A percentile compares a stretch with the other conserved stretches of the same genome.
Evolutionary conservation across 176 grass and related monocot species (phyloP).

Genomic region (Phoenix roebelenii): DNA sequence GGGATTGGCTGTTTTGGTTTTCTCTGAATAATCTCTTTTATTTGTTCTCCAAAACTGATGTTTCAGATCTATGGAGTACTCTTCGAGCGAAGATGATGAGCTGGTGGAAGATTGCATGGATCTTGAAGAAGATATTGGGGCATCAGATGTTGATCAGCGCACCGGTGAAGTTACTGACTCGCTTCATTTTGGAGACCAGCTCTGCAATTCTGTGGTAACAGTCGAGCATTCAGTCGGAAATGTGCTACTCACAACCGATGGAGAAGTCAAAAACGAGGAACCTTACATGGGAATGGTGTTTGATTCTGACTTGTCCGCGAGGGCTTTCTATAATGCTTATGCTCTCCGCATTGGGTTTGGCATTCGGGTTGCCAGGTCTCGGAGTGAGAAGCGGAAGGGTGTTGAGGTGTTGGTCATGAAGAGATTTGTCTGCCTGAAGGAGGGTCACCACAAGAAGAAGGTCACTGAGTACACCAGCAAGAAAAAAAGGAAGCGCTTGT

Average conservation of each 20-base stretch:
- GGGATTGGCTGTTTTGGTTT: no score
- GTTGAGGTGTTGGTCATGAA: constrained; percentile 80
- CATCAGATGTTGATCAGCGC: constrained; percentile 25
- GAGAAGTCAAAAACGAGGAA: constrained; percentile 29
- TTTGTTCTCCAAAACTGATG: neutral
- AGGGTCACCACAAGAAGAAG: constrained; percentile 98
- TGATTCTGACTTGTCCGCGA: constrained; percentile 55
- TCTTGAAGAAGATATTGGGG: constrained; percentile 39
- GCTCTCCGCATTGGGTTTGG: constrained; percentile 59
- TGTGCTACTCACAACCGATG: constrained; percentile 25
- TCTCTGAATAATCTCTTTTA: no score
- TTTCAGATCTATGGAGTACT: constrained; percentile 56
- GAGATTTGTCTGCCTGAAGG: constrained; percentile 95
- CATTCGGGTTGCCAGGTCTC: constrained; percentile 83
- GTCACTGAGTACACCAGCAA: constrained; percentile 30
- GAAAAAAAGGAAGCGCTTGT: constrained; percentile 76
- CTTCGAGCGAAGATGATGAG: constrained; percentile 67
- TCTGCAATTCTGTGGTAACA: constrained; percentile 4
- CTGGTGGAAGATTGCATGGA: constrained; percentile 52
- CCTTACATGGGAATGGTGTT: constrained; percentile 80
- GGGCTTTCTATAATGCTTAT: constrained; percentile 65
- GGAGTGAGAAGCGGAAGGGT: constrained; percentile 69
- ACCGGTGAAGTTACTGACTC: constrained; percentile 11
- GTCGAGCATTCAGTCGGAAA: constrained; percentile 19
- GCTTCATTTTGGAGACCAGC: constrained; percentile 15